phyloP scores from a whole-genome alignment of 2,329 filamentous ascomycete genomes.

The Sclerotinia sclerotiorum region DNA sequence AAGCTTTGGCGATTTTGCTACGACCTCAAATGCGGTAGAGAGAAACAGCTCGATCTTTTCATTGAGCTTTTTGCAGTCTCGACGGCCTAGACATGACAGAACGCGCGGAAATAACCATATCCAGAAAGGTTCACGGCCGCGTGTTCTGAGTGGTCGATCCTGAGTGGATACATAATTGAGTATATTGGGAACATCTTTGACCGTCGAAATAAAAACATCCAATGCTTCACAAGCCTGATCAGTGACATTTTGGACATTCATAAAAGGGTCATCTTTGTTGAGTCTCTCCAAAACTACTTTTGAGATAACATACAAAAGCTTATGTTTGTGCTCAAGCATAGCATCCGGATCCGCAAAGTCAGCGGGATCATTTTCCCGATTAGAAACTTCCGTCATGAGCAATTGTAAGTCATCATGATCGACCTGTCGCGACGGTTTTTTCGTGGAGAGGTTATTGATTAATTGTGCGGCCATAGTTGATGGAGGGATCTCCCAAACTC shows the following conservation, averaged over 20 bases:
- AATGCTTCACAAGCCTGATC: constrained; percentile 70
- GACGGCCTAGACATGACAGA: constrained; percentile 56
- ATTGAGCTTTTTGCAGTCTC: constrained; percentile 49
- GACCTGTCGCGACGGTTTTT: constrained; percentile 60
- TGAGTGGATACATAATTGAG: constrained; percentile 50
- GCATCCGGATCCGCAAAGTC: constrained; percentile 55
- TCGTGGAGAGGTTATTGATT: constrained; percentile 73
- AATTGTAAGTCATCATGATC: constrained; percentile 74
- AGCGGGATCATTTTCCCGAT: constrained; percentile 58
- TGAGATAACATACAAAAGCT: constrained; percentile 80
- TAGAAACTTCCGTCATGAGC: constrained; percentile 58
- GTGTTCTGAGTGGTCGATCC: constrained; percentile 48
- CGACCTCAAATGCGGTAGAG: constrained; percentile 48
- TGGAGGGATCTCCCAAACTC: constrained; percentile 49
- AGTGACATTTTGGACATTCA: constrained; percentile 53
- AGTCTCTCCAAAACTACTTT: constrained; percentile 74
- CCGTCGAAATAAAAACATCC: constrained; percentile 71
- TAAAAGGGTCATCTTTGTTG: constrained; percentile 66
- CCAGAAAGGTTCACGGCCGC: constrained; percentile 63
- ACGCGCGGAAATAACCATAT: constrained; percentile 62
- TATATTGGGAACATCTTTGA: constrained; percentile 73
- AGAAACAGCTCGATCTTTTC: constrained; percentile 56
- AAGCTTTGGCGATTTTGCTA: constrained; percentile 47
- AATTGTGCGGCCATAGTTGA: constrained; percentile 88
- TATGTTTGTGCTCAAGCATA: constrained; percentile 74